Evolutionary conservation across 2,329 filamentous ascomycete genomes (phyloP).

Genomic region (Tolypocladium amazonense): DNA sequence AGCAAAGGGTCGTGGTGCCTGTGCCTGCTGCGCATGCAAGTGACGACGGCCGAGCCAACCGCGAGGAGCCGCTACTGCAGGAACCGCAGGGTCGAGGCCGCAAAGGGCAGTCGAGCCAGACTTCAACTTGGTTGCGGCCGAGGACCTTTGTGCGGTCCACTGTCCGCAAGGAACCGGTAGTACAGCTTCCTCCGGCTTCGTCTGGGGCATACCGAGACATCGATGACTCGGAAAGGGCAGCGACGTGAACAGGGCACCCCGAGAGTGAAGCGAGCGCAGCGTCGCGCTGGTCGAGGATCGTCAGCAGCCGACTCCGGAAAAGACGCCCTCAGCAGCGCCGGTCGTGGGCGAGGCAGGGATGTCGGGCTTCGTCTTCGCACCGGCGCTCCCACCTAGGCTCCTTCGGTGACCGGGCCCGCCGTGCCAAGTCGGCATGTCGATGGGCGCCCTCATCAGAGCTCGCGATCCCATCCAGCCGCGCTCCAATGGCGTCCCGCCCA

Average conservation of each 20-base stretch:
- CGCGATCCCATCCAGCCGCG: background rate
- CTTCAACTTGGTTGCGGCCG: background rate
- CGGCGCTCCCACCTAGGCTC: background rate
- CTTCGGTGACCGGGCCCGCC: background rate
- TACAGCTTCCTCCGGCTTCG: background rate
- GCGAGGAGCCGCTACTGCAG: conserved; percentile 9
- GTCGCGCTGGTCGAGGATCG: background rate
- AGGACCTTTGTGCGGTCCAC: background rate
- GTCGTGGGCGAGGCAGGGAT: background rate
- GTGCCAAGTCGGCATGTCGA: background rate
- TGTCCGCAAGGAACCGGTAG: background rate
- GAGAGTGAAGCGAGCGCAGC: background rate
- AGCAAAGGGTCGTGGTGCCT: background rate
- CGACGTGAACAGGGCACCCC: background rate
- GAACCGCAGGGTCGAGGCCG: conserved; percentile 3
- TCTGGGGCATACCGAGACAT: background rate
- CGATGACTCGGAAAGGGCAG: background rate
- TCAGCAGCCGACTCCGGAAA: background rate
- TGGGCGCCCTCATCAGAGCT: background rate
- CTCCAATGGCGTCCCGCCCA: background rate
- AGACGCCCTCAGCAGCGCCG: background rate
- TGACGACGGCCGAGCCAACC: background rate
- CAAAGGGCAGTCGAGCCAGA: background rate
- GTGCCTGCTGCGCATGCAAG: background rate
- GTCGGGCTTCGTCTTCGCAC: background rate